Conservation (phyloP, 345 rosid genomes). For the Moricandia arvensis region DNA sequence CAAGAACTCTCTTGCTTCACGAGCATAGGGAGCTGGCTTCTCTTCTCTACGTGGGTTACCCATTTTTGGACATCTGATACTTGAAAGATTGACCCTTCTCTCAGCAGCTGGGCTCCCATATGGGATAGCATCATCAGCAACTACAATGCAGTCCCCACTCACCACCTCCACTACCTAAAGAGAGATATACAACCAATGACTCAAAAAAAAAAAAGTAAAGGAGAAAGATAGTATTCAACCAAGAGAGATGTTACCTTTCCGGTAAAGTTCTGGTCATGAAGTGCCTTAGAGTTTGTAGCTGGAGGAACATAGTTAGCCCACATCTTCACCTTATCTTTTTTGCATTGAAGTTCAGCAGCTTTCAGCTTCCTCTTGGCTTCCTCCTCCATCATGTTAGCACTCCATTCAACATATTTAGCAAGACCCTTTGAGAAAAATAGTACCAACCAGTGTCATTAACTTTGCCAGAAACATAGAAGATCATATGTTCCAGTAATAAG, state of each 20-base stretch:
- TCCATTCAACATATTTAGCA: not conserved
- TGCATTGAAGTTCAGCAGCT: not conserved
- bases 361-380: not conserved
- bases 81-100: slow-evolving; percentile 84
- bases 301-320: not conserved
- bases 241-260: not conserved
- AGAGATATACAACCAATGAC: not conserved
- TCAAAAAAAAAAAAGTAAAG: not conserved
- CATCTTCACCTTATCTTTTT: not conserved
- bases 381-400: not conserved
- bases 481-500: too few relatives aligned
- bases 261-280: not conserved
- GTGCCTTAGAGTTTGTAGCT: not conserved
- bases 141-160: slow-evolving; percentile 90
- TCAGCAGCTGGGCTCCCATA: slow-evolving; percentile 81
- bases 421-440: not conserved
- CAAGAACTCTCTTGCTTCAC: slow-evolving; percentile 87
- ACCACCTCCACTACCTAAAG: slow-evolving; percentile 75
- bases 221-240: not conserved
- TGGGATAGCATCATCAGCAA: slow-evolving; percentile 90
- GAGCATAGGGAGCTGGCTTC: slow-evolving; percentile 91
- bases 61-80: slow-evolving; percentile 88
- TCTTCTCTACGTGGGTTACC: slow-evolving; percentile 88
- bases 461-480: too few relatives aligned
- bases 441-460: not conserved